Evolutionary conservation across 176 grass and related monocot species (phyloP).

Genomic region (Rhynchospora tenuis): DNA sequence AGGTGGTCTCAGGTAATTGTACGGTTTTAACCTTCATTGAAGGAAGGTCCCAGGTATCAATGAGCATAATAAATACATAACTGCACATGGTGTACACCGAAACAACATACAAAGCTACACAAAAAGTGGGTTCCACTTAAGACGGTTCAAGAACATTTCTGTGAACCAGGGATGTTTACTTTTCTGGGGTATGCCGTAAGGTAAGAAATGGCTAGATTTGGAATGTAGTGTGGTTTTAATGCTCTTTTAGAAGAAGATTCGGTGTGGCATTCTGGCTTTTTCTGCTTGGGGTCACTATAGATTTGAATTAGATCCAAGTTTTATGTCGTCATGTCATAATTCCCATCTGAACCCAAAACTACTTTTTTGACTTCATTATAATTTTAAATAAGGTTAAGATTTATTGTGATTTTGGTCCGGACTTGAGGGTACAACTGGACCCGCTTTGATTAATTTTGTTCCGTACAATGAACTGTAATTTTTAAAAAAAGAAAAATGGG

Average conservation of each 20-base stretch:
- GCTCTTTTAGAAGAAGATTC: background rate
- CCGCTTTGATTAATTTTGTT: background rate
- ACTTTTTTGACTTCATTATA: background rate
- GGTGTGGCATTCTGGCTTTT: slow-evolving; percentile 5
- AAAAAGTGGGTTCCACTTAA: background rate
- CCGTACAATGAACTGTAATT: background rate
- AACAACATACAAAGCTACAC: background rate
- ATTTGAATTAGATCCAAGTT: slow-evolving; percentile 22
- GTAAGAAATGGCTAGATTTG: background rate
- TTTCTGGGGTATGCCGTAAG: background rate
- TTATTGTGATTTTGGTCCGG: background rate
- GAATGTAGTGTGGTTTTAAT: background rate
- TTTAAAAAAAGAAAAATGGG: too few relatives aligned
- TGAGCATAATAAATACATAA: background rate
- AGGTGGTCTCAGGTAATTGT: background rate
- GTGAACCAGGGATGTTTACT: background rate
- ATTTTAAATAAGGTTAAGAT: background rate
- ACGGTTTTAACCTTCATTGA: slow-evolving; percentile 22
- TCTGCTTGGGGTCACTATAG: slow-evolving; percentile 7
- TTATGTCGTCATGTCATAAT: background rate
- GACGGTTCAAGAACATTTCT: background rate
- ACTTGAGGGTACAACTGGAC: background rate
- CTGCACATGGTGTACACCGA: background rate
- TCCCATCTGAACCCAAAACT: slow-evolving; percentile 1
- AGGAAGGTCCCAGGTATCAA: background rate